These are phyloP conservation scores for Mycosarcoma maydis DNA, from an alignment of 1,284 basidiomycete species.

Conservation along the genomic window DNA sequence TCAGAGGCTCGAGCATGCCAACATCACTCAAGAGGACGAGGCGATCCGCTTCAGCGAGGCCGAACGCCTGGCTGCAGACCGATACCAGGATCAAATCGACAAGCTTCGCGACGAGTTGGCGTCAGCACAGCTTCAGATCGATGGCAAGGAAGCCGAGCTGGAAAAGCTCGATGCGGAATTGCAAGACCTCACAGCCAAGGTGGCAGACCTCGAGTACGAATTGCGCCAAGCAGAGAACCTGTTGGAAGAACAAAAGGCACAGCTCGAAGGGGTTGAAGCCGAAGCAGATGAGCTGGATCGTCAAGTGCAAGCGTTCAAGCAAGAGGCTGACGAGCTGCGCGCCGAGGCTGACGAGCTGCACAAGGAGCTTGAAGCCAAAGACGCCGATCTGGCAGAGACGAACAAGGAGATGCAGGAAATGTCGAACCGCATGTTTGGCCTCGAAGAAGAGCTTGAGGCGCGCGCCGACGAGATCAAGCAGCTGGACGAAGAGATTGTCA, in stretches of 20 bases:
- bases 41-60: conserved; percentile 36
- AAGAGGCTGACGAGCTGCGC: conserved; percentile 61
- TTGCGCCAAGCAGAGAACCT: conserved; percentile 42
- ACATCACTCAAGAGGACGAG: conserved; percentile 50
- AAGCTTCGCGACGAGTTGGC: conserved; percentile 58
- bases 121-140: conserved; percentile 56
- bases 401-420: conserved; percentile 73
- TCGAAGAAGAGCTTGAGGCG: conserved; percentile 51
- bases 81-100: conserved; percentile 49
- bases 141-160: conserved; percentile 56
- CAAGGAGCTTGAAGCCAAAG: conserved; percentile 48
- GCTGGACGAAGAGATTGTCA: conserved; percentile 72
- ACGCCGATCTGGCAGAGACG: conserved; percentile 68
- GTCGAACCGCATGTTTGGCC: conserved; percentile 45
- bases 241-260: conserved; percentile 67
- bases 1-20: conserved; percentile 50
- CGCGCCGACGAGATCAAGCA: conserved; percentile 70
- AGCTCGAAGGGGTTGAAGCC: conserved; percentile 67
- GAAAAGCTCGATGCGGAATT: conserved; percentile 56
- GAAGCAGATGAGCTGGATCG: conserved; percentile 49
- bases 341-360: conserved; percentile 47
- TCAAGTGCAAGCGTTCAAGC: conserved; percentile 44
- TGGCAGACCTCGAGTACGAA: conserved; percentile 57
- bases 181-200: conserved; percentile 43
- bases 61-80: conserved; percentile 40